Conservation (phyloP, 2,329 filamentous ascomycete species). For the Paecilomyces variotii region DNA sequence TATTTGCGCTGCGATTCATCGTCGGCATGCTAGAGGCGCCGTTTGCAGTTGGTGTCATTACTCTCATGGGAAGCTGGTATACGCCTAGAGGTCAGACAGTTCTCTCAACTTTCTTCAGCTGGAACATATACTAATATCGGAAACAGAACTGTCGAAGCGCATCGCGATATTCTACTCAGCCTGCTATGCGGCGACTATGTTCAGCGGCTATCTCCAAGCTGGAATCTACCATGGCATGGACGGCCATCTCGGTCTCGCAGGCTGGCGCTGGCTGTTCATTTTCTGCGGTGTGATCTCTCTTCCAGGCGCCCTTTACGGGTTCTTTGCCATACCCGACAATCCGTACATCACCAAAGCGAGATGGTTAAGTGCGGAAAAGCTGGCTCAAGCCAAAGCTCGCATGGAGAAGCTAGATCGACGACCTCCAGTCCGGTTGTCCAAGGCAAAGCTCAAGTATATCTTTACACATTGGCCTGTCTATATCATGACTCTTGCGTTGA, state of each 20-base stretch:
- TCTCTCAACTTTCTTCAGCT: neutral
- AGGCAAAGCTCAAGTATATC: slow-evolving; percentile 11
- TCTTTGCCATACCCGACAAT: slow-evolving; percentile 24
- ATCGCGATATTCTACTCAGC: slow-evolving; percentile 15
- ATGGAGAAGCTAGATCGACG: slow-evolving; percentile 8
- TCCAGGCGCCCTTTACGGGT: slow-evolving; percentile 18
- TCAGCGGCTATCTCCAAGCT: slow-evolving; percentile 15
- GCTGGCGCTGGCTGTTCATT: slow-evolving; percentile 23
- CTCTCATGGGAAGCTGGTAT: slow-evolving; percentile 12
- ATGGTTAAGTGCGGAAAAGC: slow-evolving; percentile 8
- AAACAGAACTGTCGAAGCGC: slow-evolving; percentile 14
- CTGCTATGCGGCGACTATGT: slow-evolving; percentile 13
- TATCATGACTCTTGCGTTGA: slow-evolving; percentile 10
- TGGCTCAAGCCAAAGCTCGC: slow-evolving; percentile 3
- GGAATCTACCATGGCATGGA: slow-evolving; percentile 12
- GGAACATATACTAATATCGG: neutral
- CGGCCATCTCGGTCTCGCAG: slow-evolving; percentile 12
- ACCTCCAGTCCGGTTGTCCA: slow-evolving; percentile 6
- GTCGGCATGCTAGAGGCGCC: slow-evolving; percentile 13
- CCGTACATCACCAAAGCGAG: slow-evolving; percentile 21
- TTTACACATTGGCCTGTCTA: slow-evolving; percentile 11
- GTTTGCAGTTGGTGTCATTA: slow-evolving; percentile 14
- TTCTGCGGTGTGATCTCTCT: slow-evolving; percentile 23
- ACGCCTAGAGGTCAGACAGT: slow-evolving; percentile 4
- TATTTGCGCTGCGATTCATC: slow-evolving; percentile 14